A percentile compares a stretch with the other conserved stretches of the same genome.
These are phyloP conservation scores for Neopestalotiopsis clavispora DNA, from an alignment of 2,329 filamentous ascomycete genomes.

Conservation along the genomic window DNA sequence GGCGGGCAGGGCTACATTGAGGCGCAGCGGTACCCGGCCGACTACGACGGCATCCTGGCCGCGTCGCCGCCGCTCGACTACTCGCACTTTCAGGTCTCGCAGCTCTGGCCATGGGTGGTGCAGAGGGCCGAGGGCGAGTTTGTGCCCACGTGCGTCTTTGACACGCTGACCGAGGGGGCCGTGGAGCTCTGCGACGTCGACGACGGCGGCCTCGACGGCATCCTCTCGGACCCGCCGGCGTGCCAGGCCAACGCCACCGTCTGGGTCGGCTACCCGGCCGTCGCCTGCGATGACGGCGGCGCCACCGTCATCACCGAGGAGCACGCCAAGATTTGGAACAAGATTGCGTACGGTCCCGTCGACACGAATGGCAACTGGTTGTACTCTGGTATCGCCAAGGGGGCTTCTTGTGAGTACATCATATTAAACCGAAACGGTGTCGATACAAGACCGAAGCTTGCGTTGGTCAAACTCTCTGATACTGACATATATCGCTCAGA, in stretches of 20 bases:
- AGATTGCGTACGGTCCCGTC: conserved; percentile 18
- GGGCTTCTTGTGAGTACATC: conserved; percentile 1
- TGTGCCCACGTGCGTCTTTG: conserved; percentile 10
- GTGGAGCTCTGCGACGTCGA: conserved; percentile 1
- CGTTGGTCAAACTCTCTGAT: neutral
- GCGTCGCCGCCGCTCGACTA: conserved; percentile 45
- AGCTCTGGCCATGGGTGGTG: conserved; percentile 12
- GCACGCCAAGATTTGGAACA: conserved; percentile 18
- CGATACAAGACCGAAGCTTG: neutral
- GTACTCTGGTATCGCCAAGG: conserved; percentile 15
- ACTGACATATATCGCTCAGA: neutral
- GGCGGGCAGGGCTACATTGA: conserved; percentile 60
- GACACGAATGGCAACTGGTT: conserved; percentile 17
- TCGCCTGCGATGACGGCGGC: conserved; percentile 13
- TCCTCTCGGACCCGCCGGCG: conserved; percentile 8
- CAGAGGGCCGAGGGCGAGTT: conserved; percentile 18
- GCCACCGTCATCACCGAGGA: conserved; percentile 16
- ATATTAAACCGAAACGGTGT: neutral
- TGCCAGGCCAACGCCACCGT: conserved; percentile 20
- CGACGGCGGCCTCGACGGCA: conserved; percentile 3
- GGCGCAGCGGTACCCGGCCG: conserved; percentile 54
- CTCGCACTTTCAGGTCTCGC: conserved; percentile 6
- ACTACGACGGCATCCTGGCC: conserved; percentile 59
- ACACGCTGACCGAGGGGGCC: conserved; percentile 3
- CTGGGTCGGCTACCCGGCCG: conserved; percentile 16